These are phyloP conservation scores for Daldinia eschscholtzii DNA, from an alignment of 2,329 filamentous ascomycete species.

Conservation along the genomic window DNA sequence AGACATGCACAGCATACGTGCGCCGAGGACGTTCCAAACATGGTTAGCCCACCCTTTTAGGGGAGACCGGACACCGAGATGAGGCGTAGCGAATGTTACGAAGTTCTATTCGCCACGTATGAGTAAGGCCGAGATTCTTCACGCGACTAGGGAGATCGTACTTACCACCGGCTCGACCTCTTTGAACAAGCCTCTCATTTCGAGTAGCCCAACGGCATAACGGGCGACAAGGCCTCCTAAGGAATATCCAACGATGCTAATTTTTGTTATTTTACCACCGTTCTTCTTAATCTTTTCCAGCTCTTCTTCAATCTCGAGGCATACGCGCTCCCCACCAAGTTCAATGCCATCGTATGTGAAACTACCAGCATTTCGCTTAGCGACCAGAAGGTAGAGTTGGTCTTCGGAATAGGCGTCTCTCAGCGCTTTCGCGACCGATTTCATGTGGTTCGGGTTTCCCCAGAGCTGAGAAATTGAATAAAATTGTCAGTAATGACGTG, in stretches of 20 bases:
- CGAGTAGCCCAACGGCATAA: conserved; percentile 86
- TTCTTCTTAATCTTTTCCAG: conserved; percentile 66
- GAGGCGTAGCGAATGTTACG: conserved; percentile 89
- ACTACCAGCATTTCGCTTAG: conserved; percentile 79
- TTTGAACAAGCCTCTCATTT: conserved; percentile 84
- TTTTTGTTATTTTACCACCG: conserved; percentile 80
- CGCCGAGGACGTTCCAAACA: conserved; percentile 86
- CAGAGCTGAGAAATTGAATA: conserved; percentile 76
- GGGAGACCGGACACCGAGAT: conserved; percentile 81
- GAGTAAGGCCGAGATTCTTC: conserved; percentile 6
- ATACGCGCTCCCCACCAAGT: conserved; percentile 74
- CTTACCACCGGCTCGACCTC: conserved; percentile 80
- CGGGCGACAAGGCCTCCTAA: conserved; percentile 87
- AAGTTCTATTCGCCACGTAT: conserved; percentile 74
- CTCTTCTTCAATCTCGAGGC: conserved; percentile 75
- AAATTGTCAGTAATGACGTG: conserved; percentile 47
- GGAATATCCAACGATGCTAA: conserved; percentile 91
- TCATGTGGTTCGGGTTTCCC: conserved; percentile 82
- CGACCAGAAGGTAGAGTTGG: conserved; percentile 76
- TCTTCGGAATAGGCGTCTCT: conserved; percentile 72
- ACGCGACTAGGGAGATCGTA: conserved; percentile 1
- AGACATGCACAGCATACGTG: conserved; percentile 83
- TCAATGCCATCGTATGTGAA: conserved; percentile 80
- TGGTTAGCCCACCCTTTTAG: conserved; percentile 73
- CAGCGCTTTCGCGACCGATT: conserved; percentile 74